Evolutionary conservation across 2,329 filamentous ascomycete genomes (phyloP).

Genomic region (Aspergillus tanneri): DNA sequence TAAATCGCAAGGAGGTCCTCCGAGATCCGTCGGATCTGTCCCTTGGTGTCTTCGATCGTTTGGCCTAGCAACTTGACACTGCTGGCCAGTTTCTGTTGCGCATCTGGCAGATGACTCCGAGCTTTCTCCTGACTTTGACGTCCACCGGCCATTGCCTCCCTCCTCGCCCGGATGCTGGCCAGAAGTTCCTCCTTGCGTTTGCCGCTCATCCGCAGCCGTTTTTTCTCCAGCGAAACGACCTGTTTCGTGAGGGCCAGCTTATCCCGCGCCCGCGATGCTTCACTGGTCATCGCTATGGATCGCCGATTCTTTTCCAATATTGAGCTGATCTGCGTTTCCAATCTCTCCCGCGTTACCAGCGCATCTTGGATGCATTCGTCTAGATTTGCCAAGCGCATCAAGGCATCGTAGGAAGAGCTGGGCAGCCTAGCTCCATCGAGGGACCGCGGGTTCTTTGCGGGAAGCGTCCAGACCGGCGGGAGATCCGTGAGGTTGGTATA

Average conservation of each 20-base stretch:
- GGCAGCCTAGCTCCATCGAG: constrained; percentile 53
- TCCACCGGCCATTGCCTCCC: constrained; percentile 66
- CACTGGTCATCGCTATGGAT: constrained; percentile 31
- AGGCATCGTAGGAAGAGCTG: constrained; percentile 79
- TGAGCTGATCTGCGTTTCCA: constrained; percentile 74
- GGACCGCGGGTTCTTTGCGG: constrained; percentile 29
- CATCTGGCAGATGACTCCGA: constrained; percentile 61
- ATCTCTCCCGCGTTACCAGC: constrained; percentile 68
- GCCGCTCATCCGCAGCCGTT: constrained; percentile 61
- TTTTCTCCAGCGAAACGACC: constrained; percentile 63
- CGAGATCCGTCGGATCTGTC: constrained; percentile 85
- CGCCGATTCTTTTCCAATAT: constrained; percentile 42
- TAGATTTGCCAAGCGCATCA: constrained; percentile 85
- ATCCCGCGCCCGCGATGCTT: constrained; percentile 41
- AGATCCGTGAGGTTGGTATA: constrained; percentile 75
- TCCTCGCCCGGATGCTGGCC: constrained; percentile 64
- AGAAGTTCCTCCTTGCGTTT: constrained; percentile 66
- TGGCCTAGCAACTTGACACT: constrained; percentile 57
- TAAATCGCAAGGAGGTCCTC: constrained; percentile 79
- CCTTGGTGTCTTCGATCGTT: constrained; percentile 65
- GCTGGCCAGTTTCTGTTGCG: constrained; percentile 57
- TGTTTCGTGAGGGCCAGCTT: constrained; percentile 44
- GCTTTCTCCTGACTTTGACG: constrained; percentile 59
- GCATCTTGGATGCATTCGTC: constrained; percentile 92
- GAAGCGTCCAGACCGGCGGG: constrained; percentile 44